Conservation (phyloP, 805 yeast species). For the Candida incommunis region DNA sequence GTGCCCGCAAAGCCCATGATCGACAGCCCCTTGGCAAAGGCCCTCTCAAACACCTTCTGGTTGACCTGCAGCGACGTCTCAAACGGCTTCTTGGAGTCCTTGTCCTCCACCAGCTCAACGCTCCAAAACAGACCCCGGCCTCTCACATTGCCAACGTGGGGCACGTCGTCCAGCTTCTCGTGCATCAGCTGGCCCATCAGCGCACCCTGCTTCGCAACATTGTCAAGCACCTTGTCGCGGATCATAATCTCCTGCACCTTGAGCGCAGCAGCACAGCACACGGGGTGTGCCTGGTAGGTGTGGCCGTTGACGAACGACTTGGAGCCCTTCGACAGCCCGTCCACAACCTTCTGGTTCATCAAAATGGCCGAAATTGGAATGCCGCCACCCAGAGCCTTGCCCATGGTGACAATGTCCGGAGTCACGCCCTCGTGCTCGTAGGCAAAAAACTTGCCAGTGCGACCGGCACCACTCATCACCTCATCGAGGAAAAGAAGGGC, state of each 20-base stretch:
- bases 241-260: slow-evolving; percentile 29
- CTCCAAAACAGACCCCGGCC: slow-evolving; percentile 52
- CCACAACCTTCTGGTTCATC: slow-evolving; percentile 27
- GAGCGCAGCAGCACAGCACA: slow-evolving; percentile 31
- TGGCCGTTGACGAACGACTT: slow-evolving; percentile 32
- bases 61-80: slow-evolving; percentile 4
- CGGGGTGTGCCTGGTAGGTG: slow-evolving; percentile 33
- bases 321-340: slow-evolving; percentile 26
- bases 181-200: slow-evolving; percentile 27
- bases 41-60: not conserved
- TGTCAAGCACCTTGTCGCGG: slow-evolving; percentile 23
- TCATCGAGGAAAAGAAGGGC: slow-evolving; percentile 37
- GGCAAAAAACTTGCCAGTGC: slow-evolving; percentile 34
- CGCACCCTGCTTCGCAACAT: slow-evolving; percentile 30
- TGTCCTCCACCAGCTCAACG: slow-evolving; percentile 41
- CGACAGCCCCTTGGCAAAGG: not conserved
- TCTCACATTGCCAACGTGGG: slow-evolving; percentile 42
- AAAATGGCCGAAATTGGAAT: slow-evolving; percentile 35
- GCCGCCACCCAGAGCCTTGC: slow-evolving; percentile 37
- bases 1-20: not conserved
- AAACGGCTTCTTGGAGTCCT: slow-evolving; percentile 32
- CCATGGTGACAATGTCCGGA: slow-evolving; percentile 36
- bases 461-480: slow-evolving; percentile 45
- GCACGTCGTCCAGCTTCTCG: slow-evolving; percentile 21
- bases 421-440: slow-evolving; percentile 32